phyloP scores from a whole-genome alignment of 2,329 filamentous ascomycete species.

The Trichoderma semiorbis region DNA sequence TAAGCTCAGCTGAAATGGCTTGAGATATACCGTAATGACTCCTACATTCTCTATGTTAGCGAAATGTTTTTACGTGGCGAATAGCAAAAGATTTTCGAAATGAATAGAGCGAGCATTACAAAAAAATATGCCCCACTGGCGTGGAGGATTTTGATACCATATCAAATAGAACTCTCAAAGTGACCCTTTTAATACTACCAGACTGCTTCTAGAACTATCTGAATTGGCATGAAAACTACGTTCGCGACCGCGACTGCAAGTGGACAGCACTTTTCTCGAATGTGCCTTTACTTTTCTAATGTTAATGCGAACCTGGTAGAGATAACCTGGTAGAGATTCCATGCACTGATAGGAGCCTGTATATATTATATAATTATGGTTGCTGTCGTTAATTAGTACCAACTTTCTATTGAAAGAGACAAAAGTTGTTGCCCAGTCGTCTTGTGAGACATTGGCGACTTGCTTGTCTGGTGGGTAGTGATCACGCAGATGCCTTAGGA shows the following conservation, averaged over 20 bases:
- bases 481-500: neutral
- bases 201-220: neutral
- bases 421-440: neutral
- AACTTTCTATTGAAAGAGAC: neutral
- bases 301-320: neutral
- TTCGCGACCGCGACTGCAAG: neutral
- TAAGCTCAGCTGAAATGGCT: neutral
- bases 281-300: neutral
- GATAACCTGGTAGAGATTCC: neutral
- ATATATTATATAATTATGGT: neutral
- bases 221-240: neutral
- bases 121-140: neutral
- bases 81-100: neutral
- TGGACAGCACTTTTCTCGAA: neutral
- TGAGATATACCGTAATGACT: neutral
- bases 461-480: neutral
- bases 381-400: neutral
- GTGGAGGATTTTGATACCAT: neutral
- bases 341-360: neutral
- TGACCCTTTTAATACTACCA: neutral
- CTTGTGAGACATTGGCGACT: neutral
- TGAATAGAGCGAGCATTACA: neutral
- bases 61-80: neutral
- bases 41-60: neutral
- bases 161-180: neutral